These are phyloP conservation scores for Phytophthora capsici DNA, from an alignment of 352 stramenopile genomes.

Conservation along the genomic window DNA sequence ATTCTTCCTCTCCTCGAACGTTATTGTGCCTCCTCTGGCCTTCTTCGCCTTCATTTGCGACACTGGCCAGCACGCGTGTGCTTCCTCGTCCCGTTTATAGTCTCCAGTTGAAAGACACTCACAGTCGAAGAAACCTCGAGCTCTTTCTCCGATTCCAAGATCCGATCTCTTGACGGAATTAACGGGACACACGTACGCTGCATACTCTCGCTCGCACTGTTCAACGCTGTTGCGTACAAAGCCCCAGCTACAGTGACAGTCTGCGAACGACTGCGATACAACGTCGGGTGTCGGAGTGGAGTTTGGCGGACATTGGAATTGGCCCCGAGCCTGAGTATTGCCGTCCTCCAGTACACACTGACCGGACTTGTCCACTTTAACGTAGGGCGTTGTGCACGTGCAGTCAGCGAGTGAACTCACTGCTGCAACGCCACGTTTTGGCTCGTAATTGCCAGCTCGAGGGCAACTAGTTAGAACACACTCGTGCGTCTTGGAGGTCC, in stretches of 20 bases:
- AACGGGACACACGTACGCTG: constrained; percentile 64
- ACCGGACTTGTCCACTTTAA: constrained; percentile 77
- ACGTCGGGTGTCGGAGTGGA: constrained; percentile 42
- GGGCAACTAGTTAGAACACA: constrained; percentile 68
- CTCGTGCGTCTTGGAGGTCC: constrained; percentile 52
- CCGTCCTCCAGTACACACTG: constrained; percentile 51
- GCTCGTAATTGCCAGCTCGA: constrained; percentile 80
- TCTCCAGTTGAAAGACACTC: constrained; percentile 54
- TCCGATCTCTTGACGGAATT: constrained; percentile 57
- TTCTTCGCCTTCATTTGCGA: constrained; percentile 27
- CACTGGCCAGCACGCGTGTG: constrained; percentile 53
- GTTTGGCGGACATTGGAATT: constrained; percentile 47
- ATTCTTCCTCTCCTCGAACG: constrained; percentile 13
- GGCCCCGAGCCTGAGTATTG: background rate
- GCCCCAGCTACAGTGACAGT: constrained; percentile 81
- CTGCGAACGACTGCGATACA: constrained; percentile 54
- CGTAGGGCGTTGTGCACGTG: constrained; percentile 60
- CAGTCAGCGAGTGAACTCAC: constrained; percentile 81
- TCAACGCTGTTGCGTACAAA: constrained; percentile 57
- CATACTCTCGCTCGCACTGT: constrained; percentile 61
- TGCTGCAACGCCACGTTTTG: constrained; percentile 27
- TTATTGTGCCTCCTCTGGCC: constrained; percentile 24
- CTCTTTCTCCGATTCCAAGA: constrained; percentile 43
- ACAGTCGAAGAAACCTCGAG: constrained; percentile 79
- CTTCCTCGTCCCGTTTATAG: constrained; percentile 65